Evolutionary conservation across 306 rosid species (phyloP).

Genomic region (Arachis hypogaea): DNA sequence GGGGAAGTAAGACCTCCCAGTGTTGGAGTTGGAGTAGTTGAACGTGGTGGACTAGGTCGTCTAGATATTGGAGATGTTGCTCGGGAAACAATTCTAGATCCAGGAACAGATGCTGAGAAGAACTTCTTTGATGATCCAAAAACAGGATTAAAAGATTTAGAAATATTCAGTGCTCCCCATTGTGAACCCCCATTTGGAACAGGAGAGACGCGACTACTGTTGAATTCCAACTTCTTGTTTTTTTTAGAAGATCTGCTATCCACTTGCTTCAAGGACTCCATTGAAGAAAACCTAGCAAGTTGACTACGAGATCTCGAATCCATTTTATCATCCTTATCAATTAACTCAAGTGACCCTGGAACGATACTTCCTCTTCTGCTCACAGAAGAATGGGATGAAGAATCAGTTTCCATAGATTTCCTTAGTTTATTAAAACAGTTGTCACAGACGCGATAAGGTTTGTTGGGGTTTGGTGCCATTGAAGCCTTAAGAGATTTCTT

Average conservation of each 20-base stretch:
- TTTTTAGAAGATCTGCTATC: constrained; percentile 87
- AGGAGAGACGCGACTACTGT: constrained; percentile 95
- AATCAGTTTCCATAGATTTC: constrained; percentile 73
- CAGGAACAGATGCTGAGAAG: constrained; percentile 99
- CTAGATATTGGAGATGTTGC: constrained; percentile 99
- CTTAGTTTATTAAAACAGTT: constrained; percentile 81
- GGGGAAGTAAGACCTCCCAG: constrained; percentile 97
- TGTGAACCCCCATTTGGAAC: constrained; percentile 93
- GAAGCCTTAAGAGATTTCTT: constrained; percentile 96
- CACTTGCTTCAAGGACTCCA: constrained; percentile 88
- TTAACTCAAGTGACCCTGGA: constrained; percentile 68
- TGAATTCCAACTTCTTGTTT: constrained; percentile 94
- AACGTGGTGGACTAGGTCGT: constrained; percentile 98
- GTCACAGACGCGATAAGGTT: constrained; percentile 98
- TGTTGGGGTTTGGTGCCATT: constrained; percentile 99
- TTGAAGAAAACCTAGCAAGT: constrained; percentile 70
- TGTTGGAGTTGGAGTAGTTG: constrained; percentile 99
- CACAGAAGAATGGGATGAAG: constrained; percentile 79
- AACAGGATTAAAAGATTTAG: constrained; percentile 93
- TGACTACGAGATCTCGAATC: constrained; percentile 82
- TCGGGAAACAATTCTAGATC: constrained; percentile 98
- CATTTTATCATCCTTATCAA: constrained; percentile 82
- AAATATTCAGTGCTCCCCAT: constrained; percentile 87
- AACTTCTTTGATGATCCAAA: constrained; percentile 99
- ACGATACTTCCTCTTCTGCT: constrained; percentile 93